Conservation (phyloP, 2,329 filamentous ascomycete genomes). For the Penicillium sp. region DNA sequence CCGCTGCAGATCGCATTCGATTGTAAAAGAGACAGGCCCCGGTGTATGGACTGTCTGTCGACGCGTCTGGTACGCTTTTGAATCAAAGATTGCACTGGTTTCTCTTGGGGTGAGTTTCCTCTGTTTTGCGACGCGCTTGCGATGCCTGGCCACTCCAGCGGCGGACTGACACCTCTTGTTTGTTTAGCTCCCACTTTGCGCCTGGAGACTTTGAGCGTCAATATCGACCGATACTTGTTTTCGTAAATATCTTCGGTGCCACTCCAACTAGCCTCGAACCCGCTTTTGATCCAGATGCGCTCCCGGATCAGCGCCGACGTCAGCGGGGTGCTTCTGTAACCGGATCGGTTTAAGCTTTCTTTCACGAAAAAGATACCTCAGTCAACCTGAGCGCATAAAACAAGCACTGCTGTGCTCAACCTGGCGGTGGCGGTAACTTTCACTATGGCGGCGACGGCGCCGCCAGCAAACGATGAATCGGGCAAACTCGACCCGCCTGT, state of each 20-base stretch:
- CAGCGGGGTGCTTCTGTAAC: slow-evolving; percentile 26
- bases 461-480: slow-evolving; percentile 32
- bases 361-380: slow-evolving; percentile 8
- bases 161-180: slow-evolving; percentile 14
- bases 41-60: slow-evolving; percentile 14
- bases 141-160: slow-evolving; percentile 9
- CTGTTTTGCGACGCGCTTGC: slow-evolving; percentile 16
- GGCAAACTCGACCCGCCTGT: slow-evolving; percentile 25
- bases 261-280: neutral
- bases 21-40: slow-evolving; percentile 19
- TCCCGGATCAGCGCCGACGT: slow-evolving; percentile 19
- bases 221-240: neutral
- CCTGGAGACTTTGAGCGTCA: slow-evolving; percentile 4
- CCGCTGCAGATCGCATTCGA: slow-evolving; percentile 27
- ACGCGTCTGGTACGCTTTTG: slow-evolving; percentile 25
- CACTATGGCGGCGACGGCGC: slow-evolving; percentile 37
- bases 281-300: slow-evolving; percentile 18
- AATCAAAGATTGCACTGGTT: slow-evolving; percentile 1
- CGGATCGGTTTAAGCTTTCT: slow-evolving; percentile 20
- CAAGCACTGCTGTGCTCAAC: slow-evolving; percentile 17
- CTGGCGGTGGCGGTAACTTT: slow-evolving; percentile 34
- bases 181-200: slow-evolving; percentile 15
- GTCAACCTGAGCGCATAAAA: slow-evolving; percentile 7
- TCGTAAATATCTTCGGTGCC: neutral
- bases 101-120: slow-evolving; percentile 11